phyloP scores from a whole-genome alignment of 2,329 filamentous ascomycete genomes.

The Diaporthe ilicicola region DNA sequence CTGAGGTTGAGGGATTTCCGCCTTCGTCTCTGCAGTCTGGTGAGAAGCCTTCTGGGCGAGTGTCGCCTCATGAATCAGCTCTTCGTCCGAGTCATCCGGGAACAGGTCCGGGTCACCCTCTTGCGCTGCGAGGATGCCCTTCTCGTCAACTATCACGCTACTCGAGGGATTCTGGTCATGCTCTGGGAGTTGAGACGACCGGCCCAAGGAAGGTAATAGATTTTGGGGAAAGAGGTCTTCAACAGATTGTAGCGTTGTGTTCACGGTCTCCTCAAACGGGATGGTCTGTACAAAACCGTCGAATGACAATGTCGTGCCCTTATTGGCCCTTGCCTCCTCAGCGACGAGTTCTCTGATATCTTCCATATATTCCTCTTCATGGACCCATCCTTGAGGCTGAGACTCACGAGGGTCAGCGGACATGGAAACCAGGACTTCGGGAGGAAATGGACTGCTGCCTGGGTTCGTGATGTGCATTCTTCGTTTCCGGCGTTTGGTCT shows the following conservation, averaged over 20 bases:
- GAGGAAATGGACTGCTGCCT: slow-evolving; percentile 78
- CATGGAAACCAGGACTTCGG: slow-evolving; percentile 86
- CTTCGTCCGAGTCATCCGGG: slow-evolving; percentile 63
- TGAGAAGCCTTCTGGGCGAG: slow-evolving; percentile 34
- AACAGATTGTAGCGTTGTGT: slow-evolving; percentile 82
- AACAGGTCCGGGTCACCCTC: slow-evolving; percentile 58
- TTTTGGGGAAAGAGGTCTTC: slow-evolving; percentile 84
- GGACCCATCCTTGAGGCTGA: slow-evolving; percentile 85
- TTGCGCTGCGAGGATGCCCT: slow-evolving; percentile 55
- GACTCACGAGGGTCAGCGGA: slow-evolving; percentile 81
- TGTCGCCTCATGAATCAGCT: slow-evolving; percentile 46
- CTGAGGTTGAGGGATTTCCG: slow-evolving; percentile 12
- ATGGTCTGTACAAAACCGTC: slow-evolving; percentile 69
- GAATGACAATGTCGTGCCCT: slow-evolving; percentile 61
- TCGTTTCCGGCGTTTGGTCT: slow-evolving; percentile 79
- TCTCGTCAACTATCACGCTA: slow-evolving; percentile 72
- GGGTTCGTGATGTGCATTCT: slow-evolving; percentile 71
- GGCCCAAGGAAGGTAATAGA: slow-evolving; percentile 58
- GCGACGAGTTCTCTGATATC: slow-evolving; percentile 70
- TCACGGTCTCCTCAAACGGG: slow-evolving; percentile 67
- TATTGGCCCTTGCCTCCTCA: slow-evolving; percentile 65
- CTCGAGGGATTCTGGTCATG: slow-evolving; percentile 45
- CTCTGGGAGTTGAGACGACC: slow-evolving; percentile 42
- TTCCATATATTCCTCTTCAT: slow-evolving; percentile 83
- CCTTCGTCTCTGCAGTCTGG: slow-evolving; percentile 14